Base-by-base conservation (phyloP, 768 basidiomycete species). In the Suillus subalutaceus region DNA sequence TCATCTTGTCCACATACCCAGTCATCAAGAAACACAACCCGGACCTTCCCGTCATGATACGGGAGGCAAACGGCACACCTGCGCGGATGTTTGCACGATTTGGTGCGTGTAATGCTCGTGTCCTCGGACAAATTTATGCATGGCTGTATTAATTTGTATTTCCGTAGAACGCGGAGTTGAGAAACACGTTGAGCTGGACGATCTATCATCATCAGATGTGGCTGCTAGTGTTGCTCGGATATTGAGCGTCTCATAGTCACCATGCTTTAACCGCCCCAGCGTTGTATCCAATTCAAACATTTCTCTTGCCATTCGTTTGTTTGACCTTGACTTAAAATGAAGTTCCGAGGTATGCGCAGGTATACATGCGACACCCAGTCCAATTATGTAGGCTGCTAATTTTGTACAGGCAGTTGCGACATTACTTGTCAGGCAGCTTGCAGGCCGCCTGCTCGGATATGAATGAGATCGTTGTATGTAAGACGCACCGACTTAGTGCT, bases 61-160 rank as follows among this genome's bases (percentile, higher is more conserved):
- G 93, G 71, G 91, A 93, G 79, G 93, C 92, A 18, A 81, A 80
- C 63, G 91, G 88, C 44, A 93, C 91, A 9, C 92, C 91, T 44
- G 92, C 92, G 67, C 84, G 93, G 73, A 86, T 86, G 57, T 95
- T 94, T 84, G 93, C 91, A 63, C 83, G 93, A 72, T 95, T 92
- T 74, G 93, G 93, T 95, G 79, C 77, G 91, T 75, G 77, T 56
- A 66, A 63, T 57, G 48, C 69, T 66, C 52, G 43, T 56, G 61
- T 67, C 62, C 43, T 64, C 50, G 16, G 40, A 38, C 64, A 52
- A 65, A 57, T 62, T 43, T 64, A 50, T 59, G 58, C 38, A 30
- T 69, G 66, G 55, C 71, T 65, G 68, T 69, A 55, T 68, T 73
- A n/a, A 70, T 62, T 44, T 32, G 20, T 9, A 41, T 68, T 41